Evolutionary conservation across 2,329 filamentous ascomycete species (phyloP).

Genomic region (Proliferodiscus dingleyae): DNA sequence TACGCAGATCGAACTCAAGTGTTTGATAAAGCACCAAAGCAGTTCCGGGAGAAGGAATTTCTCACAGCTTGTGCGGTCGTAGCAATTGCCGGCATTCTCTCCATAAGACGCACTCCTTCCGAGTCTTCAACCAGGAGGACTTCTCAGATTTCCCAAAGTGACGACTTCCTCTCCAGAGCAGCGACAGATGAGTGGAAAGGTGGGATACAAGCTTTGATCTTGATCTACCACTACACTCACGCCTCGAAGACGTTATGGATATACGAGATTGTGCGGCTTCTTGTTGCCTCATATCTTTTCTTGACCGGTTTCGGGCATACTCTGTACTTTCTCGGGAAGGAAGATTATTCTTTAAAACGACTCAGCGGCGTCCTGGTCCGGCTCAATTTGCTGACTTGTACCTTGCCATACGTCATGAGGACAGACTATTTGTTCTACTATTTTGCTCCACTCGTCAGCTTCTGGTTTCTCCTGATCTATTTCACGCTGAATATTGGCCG

Average conservation of each 20-base stretch:
- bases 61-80: constrained; percentile 25
- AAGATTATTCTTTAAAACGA: constrained; percentile 52
- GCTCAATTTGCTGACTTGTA: constrained; percentile 50
- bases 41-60: constrained; percentile 36
- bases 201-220: constrained; percentile 53
- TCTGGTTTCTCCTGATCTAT: constrained; percentile 59
- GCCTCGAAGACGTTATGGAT: constrained; percentile 45
- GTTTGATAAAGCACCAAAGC: constrained; percentile 47
- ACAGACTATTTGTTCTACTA: constrained; percentile 54
- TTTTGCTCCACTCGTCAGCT: constrained; percentile 53
- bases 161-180: constrained; percentile 45
- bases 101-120: constrained; percentile 22
- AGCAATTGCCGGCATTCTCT: constrained; percentile 29
- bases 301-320: constrained; percentile 59
- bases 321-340: constrained; percentile 50
- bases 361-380: constrained; percentile 50
- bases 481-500: constrained; percentile 42
- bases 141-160: constrained; percentile 16
- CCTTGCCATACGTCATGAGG: constrained; percentile 51
- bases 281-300: constrained; percentile 56
- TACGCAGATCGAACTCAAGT: constrained; percentile 49
- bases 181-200: constrained; percentile 64
- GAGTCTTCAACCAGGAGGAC: constrained; percentile 2
- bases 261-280: constrained; percentile 50
- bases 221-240: constrained; percentile 55